Conservation (phyloP, 2,329 filamentous ascomycete genomes). For the Ceratocystis diversiconidia region DNA sequence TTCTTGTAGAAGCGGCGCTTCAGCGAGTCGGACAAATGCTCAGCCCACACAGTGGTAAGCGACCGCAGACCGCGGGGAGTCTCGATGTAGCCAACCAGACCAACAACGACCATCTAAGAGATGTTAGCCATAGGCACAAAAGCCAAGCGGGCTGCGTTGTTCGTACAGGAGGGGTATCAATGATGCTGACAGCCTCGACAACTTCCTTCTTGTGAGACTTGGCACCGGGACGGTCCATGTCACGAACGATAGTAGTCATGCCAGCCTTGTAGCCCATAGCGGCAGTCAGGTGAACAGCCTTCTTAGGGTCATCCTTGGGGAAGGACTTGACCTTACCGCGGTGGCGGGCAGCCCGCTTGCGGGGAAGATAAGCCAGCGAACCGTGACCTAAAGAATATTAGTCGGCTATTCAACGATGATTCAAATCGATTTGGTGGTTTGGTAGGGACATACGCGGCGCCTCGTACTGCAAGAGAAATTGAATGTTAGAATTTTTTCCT, state of each 20-base stretch:
- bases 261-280: slow-evolving; percentile 99
- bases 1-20: slow-evolving; percentile 99
- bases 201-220: slow-evolving; percentile 99
- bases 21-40: slow-evolving; percentile 96
- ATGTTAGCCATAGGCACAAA: slow-evolving; percentile 59
- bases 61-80: slow-evolving; percentile 98
- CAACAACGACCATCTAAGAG: slow-evolving; percentile 93
- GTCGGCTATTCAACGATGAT: neutral
- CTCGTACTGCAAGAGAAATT: slow-evolving; percentile 38
- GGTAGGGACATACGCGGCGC: slow-evolving; percentile 53
- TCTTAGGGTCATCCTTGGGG: slow-evolving; percentile 99
- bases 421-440: neutral
- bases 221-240: slow-evolving; percentile 91
- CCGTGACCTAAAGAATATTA: slow-evolving; percentile 44
- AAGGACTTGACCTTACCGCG: slow-evolving; percentile 98
- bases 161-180: slow-evolving; percentile 93
- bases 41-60: slow-evolving; percentile 98
- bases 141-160: slow-evolving; percentile 67
- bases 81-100: slow-evolving; percentile 99
- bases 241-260: slow-evolving; percentile 99
- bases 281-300: slow-evolving; percentile 96
- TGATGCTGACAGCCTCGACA: slow-evolving; percentile 74
- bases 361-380: slow-evolving; percentile 72
- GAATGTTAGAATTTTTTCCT: slow-evolving; percentile 12
- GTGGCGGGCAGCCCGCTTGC: slow-evolving; percentile 89